Base-by-base conservation (phyloP, 2,329 filamentous ascomycete species). In the Eutypella sp. region DNA sequence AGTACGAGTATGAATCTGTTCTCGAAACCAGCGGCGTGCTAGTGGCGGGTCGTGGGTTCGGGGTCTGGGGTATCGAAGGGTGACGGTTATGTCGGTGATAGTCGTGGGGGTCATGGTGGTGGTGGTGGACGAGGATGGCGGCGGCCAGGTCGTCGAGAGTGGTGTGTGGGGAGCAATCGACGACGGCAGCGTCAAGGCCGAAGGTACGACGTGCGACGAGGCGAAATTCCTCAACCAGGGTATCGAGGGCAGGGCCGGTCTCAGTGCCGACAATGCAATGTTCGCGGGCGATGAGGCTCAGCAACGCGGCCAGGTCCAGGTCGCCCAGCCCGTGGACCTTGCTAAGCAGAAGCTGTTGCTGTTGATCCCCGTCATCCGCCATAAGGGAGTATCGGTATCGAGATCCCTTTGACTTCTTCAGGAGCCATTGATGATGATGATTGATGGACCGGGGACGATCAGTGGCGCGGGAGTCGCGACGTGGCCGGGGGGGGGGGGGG, bases 181-280 rank as follows among this genome's bases (percentile, higher is more conserved):
- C 68, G 33, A 90, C 74, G 44, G 78, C 78, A 57, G 79, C 82
- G 16, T 77, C 75, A 27, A 96, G 76, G 40, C 82, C 82, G 62
- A 96, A 96, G 3, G 84, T 82, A 51, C 80, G 79, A 16, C 73
- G 70, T 47, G 82, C 80, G 44, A 92, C 86, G 60, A 93, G 70
- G 51, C 80, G 77, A 19, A 96, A 71, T 65, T 95, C 89, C 43
- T 81, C 75, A 37, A 84, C 75, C n/a, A 95, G 72, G 53, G 83
- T 77, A 63, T 86, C 75, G 46, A 92, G 68, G 43, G 73, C 69
- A 29, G 78, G 70, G 4, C n/a, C n/a, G n/a, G 70, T 64, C 2
- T 83, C 78, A 15, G 88, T 87, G 66, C 89, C 85, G 60, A 97
- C 82, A 57, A 97, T 82, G 69, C 89, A 96, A 66, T 97, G 91